These are phyloP conservation scores for Danielozyma ontarioensis DNA, from an alignment of 805 yeast species.

Conservation along the genomic window DNA sequence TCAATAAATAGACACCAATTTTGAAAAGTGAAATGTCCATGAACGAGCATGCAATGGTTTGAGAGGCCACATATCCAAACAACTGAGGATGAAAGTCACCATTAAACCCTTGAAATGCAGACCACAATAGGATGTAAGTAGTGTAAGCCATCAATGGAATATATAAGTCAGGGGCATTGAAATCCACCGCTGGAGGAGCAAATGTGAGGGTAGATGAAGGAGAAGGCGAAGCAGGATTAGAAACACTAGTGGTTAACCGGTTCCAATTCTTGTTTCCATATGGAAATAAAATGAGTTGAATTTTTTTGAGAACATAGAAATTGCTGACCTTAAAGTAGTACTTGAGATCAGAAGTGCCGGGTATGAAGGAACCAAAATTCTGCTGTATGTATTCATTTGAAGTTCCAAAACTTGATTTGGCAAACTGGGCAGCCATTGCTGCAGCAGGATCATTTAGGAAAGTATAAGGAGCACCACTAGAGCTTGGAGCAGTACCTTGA, in stretches of 20 bases:
- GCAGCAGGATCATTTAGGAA: constrained; percentile 76
- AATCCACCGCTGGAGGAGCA: constrained; percentile 78
- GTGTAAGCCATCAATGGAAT: constrained; percentile 91
- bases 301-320: constrained; percentile 71
- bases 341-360: constrained; percentile 54
- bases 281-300: constrained; percentile 75
- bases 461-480: constrained; percentile 20
- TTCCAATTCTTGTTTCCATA: constrained; percentile 83
- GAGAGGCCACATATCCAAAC: constrained; percentile 80
- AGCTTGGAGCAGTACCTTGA: constrained; percentile 7
- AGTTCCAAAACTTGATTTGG: constrained; percentile 76
- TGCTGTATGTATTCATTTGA: constrained; percentile 77
- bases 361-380: constrained; percentile 52
- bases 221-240: constrained; percentile 11
- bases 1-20: constrained; percentile 76
- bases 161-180: constrained; percentile 94
- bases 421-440: constrained; percentile 81
- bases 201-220: constrained; percentile 31
- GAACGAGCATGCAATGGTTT: constrained; percentile 76
- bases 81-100: constrained; percentile 93
- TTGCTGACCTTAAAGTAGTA: constrained; percentile 92
- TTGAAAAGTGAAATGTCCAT: constrained; percentile 73
- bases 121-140: constrained; percentile 81
- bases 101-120: constrained; percentile 75
- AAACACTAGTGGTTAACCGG: constrained; percentile 36